These are phyloP conservation scores for Jatropha curcas DNA, from an alignment of 345 rosid genomes.

Conservation along the genomic window DNA sequence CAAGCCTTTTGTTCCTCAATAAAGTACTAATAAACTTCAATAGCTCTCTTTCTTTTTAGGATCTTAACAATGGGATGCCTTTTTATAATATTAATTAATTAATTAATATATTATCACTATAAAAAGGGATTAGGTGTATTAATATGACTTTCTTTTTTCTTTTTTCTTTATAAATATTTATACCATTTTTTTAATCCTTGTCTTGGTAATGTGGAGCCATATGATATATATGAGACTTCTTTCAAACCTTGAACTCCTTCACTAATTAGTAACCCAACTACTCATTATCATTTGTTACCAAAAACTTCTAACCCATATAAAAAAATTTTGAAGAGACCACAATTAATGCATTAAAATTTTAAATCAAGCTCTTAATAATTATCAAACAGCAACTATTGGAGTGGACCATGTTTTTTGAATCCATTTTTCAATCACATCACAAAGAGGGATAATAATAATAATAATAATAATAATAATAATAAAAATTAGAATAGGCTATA, in stretches of 20 bases:
- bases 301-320: neutral
- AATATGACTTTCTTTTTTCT: no score
- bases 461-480: no score
- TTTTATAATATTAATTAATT: no score
- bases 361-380: neutral
- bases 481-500: neutral
- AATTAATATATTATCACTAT: no score
- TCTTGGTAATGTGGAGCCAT: neutral
- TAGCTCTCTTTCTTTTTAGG: neutral
- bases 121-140: no score
- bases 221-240: neutral
- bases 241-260: neutral
- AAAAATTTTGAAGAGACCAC: neutral
- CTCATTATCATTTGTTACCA: neutral
- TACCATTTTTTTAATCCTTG: neutral
- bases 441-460: neutral
- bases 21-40: no score
- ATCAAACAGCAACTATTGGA: neutral
- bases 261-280: neutral
- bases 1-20: neutral
- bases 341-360: neutral
- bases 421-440: constrained; percentile 1
- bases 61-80: no score
- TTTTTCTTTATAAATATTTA: neutral
- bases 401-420: neutral